These are phyloP conservation scores for Lotmaria passim DNA, from an alignment of 208 protist species.

Conservation along the genomic window DNA sequence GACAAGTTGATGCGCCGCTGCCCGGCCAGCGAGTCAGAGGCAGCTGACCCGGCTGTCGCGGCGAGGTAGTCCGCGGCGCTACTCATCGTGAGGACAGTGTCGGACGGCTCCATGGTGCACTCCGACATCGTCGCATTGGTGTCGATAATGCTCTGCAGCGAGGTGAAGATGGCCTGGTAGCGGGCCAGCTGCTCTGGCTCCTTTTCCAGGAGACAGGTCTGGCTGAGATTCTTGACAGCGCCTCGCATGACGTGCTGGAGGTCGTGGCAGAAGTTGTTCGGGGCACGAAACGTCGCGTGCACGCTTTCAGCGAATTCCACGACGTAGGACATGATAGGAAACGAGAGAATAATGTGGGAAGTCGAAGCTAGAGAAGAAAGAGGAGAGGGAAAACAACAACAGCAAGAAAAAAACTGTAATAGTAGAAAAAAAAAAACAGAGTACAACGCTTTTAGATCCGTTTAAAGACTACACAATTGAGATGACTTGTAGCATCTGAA, in stretches of 20 bases:
- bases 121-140: neutral
- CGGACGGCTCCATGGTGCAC: slow-evolving; percentile 7
- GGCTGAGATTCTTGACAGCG: slow-evolving; percentile 18
- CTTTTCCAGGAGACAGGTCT: neutral
- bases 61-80: slow-evolving; percentile 2
- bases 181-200: slow-evolving; percentile 2
- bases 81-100: neutral
- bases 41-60: neutral
- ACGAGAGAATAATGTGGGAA: too few species aligned
- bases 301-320: slow-evolving; percentile 12
- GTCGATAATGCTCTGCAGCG: slow-evolving; percentile 11
- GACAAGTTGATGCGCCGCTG: neutral
- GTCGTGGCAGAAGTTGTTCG: slow-evolving; percentile 18
- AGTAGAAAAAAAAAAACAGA: neutral
- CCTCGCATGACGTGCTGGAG: slow-evolving; percentile 24
- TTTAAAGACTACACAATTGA: too few species aligned
- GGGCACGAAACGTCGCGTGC: slow-evolving; percentile 9
- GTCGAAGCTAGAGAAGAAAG: too few species aligned
- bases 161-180: slow-evolving; percentile 5
- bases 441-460: neutral
- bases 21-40: neutral
- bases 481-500: too few species aligned
- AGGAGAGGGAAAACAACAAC: neutral
- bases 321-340: slow-evolving; percentile 25
- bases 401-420: neutral